Base-by-base conservation (phyloP, 176 grass and related monocot genomes). In the Paspalum vaginatum region DNA sequence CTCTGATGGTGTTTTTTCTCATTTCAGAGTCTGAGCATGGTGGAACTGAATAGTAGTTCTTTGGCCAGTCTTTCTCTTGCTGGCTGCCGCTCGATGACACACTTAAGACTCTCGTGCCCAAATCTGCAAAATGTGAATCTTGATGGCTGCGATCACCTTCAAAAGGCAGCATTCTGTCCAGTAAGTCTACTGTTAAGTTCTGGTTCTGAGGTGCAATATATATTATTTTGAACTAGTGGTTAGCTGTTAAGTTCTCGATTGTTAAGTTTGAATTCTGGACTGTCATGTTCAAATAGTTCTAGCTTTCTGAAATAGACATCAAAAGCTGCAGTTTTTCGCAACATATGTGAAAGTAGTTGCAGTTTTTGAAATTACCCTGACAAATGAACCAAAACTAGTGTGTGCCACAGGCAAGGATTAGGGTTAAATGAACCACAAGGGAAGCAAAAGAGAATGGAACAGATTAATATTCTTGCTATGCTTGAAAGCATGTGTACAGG, bases 121-220 rank as follows among this genome's bases (percentile, higher is more conserved):
- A 91, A 89, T 87, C 82, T 99, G 77, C 90, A 89, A 82, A 89
- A 88, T 53, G 84, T 99, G 75, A 95, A 93, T 89, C 88, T 99
- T 59, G 90, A 95, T 88, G 92, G 88, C 48, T 99, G 96, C 76
- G 96, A 91, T 87, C 92, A 91, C 84, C 92, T 99, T 75, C 84
- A 91, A 85, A 87, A 44, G 43, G 92, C 92, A 17, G 81, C 86
- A 78, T 99, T 99, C 68, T 91, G 76, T 73, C 96, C 92, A 3
- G 96, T 99, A 88, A 86, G 92, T 98, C 27, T 18, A 17, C 15
- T 51, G 38, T 10, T 71, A 26, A 11, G 0, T 41, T 63, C 50
- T 81, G 12, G 18, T 78, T 79, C 7, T 47, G 5, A 50, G 44
- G 43, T 74, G 43, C 60, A 42, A 16, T 8, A 46, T 6, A 46